A percentile compares a stretch with the other conserved stretches of the same genome.
phyloP scores from a whole-genome alignment of 2,329 filamentous ascomycete genomes.

The Simplicillium aogashimaense region DNA sequence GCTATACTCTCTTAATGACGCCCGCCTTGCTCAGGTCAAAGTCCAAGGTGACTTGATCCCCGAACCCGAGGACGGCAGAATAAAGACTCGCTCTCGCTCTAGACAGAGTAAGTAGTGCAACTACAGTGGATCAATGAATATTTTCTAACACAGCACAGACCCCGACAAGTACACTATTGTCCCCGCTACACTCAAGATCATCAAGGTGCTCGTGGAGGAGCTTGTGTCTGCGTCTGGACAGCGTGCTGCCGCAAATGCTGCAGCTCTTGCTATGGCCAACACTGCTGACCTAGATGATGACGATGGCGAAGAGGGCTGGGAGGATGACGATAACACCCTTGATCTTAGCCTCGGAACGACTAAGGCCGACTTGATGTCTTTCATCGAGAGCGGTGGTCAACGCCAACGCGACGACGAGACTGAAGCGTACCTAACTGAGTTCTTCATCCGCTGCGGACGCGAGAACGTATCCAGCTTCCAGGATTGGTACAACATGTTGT shows the following conservation, averaged over 20 bases:
- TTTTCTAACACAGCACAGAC: slow-evolving; percentile 31
- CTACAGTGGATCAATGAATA: slow-evolving; percentile 7
- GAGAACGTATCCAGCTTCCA: slow-evolving; percentile 47
- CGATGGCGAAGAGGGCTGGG: slow-evolving; percentile 76
- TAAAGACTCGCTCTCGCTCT: slow-evolving; percentile 88
- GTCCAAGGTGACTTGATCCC: slow-evolving; percentile 84
- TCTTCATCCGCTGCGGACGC: slow-evolving; percentile 57
- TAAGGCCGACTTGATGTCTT: slow-evolving; percentile 74
- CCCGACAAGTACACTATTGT: slow-evolving; percentile 86
- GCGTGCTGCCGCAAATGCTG: slow-evolving; percentile 49
- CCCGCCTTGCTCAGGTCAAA: slow-evolving; percentile 64
- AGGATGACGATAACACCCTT: slow-evolving; percentile 69
- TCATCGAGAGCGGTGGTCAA: slow-evolving; percentile 46
- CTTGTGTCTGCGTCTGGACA: slow-evolving; percentile 68
- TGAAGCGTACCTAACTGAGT: slow-evolving; percentile 71
- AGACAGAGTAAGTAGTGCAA: slow-evolving; percentile 55
- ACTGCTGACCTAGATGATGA: slow-evolving; percentile 51
- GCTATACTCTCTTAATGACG: slow-evolving; percentile 78
- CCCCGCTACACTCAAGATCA: slow-evolving; percentile 82
- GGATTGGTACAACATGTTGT: slow-evolving; percentile 45
- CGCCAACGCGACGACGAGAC: slow-evolving; percentile 84
- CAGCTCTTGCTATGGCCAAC: slow-evolving; percentile 51
- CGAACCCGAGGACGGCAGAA: slow-evolving; percentile 63
- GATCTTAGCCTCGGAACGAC: slow-evolving; percentile 64
- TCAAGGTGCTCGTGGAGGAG: slow-evolving; percentile 93